Percentiles rank a stretch among this genome's conserved stretches.
Conservation (phyloP, 2,329 filamentous ascomycete species). For the Sarocladium brachiariae region DNA sequence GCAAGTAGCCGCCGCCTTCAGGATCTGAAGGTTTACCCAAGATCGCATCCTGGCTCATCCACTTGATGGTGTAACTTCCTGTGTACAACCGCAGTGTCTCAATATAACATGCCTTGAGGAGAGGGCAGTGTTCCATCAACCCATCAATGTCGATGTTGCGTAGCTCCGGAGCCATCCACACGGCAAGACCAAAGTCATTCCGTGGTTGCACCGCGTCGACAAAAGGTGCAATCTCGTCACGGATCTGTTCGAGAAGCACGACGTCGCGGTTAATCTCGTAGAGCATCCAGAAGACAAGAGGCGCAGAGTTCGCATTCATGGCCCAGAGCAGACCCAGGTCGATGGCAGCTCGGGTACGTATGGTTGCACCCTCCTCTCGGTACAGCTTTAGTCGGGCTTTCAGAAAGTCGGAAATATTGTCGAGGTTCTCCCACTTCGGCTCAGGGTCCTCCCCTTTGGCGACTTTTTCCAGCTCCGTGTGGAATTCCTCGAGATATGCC, state of each 20-base stretch:
- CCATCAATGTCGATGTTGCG: slow-evolving; percentile 29
- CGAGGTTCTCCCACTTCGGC: slow-evolving; percentile 29
- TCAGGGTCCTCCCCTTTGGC: slow-evolving; percentile 24
- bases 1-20: slow-evolving; percentile 18
- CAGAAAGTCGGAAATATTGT: slow-evolving; percentile 27
- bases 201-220: slow-evolving; percentile 25
- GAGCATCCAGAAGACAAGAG: slow-evolving; percentile 33
- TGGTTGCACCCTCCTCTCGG: slow-evolving; percentile 21
- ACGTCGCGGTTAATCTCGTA: slow-evolving; percentile 32
- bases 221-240: slow-evolving; percentile 29
- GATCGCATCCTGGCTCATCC: slow-evolving; percentile 25
- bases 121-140: slow-evolving; percentile 27
- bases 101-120: slow-evolving; percentile 31
- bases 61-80: slow-evolving; percentile 24
- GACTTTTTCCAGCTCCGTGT: slow-evolving; percentile 28
- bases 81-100: slow-evolving; percentile 34
- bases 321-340: slow-evolving; percentile 32
- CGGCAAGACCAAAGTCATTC: slow-evolving; percentile 28
- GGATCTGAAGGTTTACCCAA: slow-evolving; percentile 21
- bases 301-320: slow-evolving; percentile 31
- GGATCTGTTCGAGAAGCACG: slow-evolving; percentile 29
- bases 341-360: slow-evolving; percentile 25
- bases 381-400: slow-evolving; percentile 24
- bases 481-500: slow-evolving; percentile 24
- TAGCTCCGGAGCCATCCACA: slow-evolving; percentile 28